Base-by-base conservation (phyloP, 2,329 filamentous ascomycete genomes). In the Fusarium sambucinum region DNA sequence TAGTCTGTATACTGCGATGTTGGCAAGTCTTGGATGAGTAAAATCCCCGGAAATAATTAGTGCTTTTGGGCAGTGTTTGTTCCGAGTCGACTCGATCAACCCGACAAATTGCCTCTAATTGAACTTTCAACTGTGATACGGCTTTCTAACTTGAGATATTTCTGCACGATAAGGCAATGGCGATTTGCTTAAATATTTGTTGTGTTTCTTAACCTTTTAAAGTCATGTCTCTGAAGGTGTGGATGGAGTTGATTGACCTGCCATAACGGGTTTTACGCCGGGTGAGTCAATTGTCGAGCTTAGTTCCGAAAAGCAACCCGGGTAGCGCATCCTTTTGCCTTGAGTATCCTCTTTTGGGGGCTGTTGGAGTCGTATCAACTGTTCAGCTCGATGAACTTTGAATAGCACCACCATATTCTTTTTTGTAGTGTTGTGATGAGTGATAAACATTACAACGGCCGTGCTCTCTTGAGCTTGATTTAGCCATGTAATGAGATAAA, bases 231-330 rank as follows among this genome's bases (percentile, higher is more conserved):
- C 12, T 37, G 25, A 37, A 6, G 33, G 59, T 14, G 56, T 32
- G 30, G 27, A 55, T 62, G n/a, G 17, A 32, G 10, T 30, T 41
- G 29, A 53, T 38, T 25, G 37, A 63, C 66, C 62, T 69, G 63
- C 58, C 66, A 50, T 27, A 55, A 51, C 33, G 56, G 56, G 60
- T 35, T 55, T 57, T 64, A 59, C 60, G 53, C 68, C 68, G 68
- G 27, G 41, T 71, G 68, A 71, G 68, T 71, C 68, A 71, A 47
- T 53, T 6, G 32, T 25, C 32, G 25, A 52, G 21, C 47, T 62
- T 55, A 44, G 61, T 48, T 27, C 59, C 61, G 60, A 37, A 29
- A 59, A 35, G 5, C 21, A 33, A 14, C 16, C 30, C 23, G 21
- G 37, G 50, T 25, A 53, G 17, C 23, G 30, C 17, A 35, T 41